Base-by-base conservation (phyloP, 805 yeast species). In the Wickerhamiella allomyrinae region DNA sequence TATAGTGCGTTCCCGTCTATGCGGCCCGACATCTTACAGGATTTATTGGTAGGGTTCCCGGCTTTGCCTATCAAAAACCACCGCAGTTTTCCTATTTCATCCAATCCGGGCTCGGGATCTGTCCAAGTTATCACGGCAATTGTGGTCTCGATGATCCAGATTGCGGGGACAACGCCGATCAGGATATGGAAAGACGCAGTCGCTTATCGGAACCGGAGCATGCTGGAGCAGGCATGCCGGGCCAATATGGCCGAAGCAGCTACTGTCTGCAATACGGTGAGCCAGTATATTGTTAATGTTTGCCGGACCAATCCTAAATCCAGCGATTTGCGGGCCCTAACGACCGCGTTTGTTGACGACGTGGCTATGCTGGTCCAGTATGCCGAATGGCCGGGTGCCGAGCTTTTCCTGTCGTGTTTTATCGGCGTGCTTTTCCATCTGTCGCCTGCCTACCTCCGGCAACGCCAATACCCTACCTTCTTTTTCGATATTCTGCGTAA, bases 381-480 rank as follows among this genome's bases (percentile, higher is more conserved):
- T n/a, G 42, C 42, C 8, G 47, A 44, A 40, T 40, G 36, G 39
- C 41, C 44, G 4, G 41, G 24, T 5, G 41, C 41, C 5, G 45
- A 44, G 17, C 20, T 38, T 11, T 13, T 44, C 7, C 34, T 44
- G 2, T 29, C 42, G 6, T 41, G 45, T 27, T 23, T 41, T 11
- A 20, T 40, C n/a, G 34, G 34, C 7, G 25, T 29, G 2, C 24
- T 44, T 13, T 34, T 41, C 5, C 17, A 35, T 2, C 20, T n/a
- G 17, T 25, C 41, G 20, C 34, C 36, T 2, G 14, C 19, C 8
- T 39, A 35, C 29, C 29, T 20, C 20, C 21, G 33, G 9, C 27
- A 31, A 10, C 20, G 23, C 14, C 20, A 20, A 15, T 39, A 37
- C n/a, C 42, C 44, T 7, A 35, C 25, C 2, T 40, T 39, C 25